phyloP scores from a whole-genome alignment of 2,329 filamentous ascomycete genomes.

The Macrophomina pseudophaseolina region DNA sequence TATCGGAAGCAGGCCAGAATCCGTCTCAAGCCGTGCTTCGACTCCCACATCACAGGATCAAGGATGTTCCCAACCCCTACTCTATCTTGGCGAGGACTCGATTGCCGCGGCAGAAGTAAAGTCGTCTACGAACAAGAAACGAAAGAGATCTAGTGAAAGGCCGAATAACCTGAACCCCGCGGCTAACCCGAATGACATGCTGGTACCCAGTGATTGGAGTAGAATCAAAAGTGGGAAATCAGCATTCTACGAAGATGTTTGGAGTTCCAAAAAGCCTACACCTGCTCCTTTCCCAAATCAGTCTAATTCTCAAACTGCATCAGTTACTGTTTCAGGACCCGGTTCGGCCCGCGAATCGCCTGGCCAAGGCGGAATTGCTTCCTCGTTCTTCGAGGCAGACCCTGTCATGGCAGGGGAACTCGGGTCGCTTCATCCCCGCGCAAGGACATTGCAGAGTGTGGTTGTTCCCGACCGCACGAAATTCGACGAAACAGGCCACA shows the following conservation, averaged over 20 bases:
- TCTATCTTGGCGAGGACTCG: background rate
- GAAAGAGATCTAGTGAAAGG: slow-evolving; percentile 30
- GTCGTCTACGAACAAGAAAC: slow-evolving; percentile 30
- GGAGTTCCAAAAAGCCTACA: slow-evolving; percentile 20
- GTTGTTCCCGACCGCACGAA: background rate
- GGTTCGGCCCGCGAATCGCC: slow-evolving; percentile 17
- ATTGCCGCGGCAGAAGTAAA: background rate
- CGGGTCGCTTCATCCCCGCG: background rate
- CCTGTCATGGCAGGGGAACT: slow-evolving; percentile 14
- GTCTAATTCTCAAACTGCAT: background rate
- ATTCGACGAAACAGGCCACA: background rate
- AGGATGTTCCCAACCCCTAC: background rate
- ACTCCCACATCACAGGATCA: slow-evolving; percentile 1
- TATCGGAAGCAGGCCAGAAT: slow-evolving; percentile 9
- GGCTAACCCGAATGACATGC: background rate
- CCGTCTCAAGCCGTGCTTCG: slow-evolving; percentile 11
- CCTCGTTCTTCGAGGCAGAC: slow-evolving; percentile 18
- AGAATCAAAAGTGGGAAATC: slow-evolving; percentile 50
- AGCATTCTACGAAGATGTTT: slow-evolving; percentile 38
- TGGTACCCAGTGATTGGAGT: slow-evolving; percentile 45
- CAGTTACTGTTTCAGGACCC: slow-evolving; percentile 10
- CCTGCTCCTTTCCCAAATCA: background rate
- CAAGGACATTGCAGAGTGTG: background rate
- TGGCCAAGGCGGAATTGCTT: background rate
- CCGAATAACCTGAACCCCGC: background rate